Evolutionary conservation across 2,329 filamentous ascomycete species (phyloP), one percentile per base, ranked within the genome.

Genomic region (Nemania serpens): DNA sequence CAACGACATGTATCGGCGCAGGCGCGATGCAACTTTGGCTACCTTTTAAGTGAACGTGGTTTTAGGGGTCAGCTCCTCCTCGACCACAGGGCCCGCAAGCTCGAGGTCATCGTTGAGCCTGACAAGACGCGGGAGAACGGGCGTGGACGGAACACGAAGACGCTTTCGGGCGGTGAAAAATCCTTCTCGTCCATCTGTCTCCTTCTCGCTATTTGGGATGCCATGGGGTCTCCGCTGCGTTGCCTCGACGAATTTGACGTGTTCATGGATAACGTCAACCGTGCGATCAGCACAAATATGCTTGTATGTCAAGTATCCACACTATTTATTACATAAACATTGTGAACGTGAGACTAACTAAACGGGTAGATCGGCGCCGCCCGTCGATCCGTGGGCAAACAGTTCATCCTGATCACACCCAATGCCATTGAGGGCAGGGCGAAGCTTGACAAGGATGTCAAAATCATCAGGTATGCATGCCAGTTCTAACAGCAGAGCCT

Each of bases 231-330:
- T 17, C 94, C 93, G 0, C 89, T 99, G 62, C 87, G 95, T 56
- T 99, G 95, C 72, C 82, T 99, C 55, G 95, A 99, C 76, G 95
- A 99, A 76, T 99, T 98, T 73, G 95, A 99, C 74, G 95, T 99
- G 34, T 99, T 97, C 81, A 99, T 99, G 95, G 95, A 99, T 76
- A 92, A 90, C 68, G 91, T 98, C 61, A 99, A 99, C 76, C 88
- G 95, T 62, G 91, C 91, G 58, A 91, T 96, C 68, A 96, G 91
- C 73, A 97, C 96, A 69, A 90, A 91, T 65, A 92, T 99, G 89
- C 90, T 99, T 75, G 90, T 92, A 79, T 80, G 88, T 82, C 13
- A 47, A 33, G 39, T 54, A 18, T 45, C 17, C 13, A 1, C 43
- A 52, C n/a, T 25, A 15, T 52, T n/a, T 33, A n/a, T 34, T 13